Percentiles rank a stretch among this genome's conserved stretches.
Conservation (phyloP, 805 yeast genomes). For the Yueomyces sp. region DNA sequence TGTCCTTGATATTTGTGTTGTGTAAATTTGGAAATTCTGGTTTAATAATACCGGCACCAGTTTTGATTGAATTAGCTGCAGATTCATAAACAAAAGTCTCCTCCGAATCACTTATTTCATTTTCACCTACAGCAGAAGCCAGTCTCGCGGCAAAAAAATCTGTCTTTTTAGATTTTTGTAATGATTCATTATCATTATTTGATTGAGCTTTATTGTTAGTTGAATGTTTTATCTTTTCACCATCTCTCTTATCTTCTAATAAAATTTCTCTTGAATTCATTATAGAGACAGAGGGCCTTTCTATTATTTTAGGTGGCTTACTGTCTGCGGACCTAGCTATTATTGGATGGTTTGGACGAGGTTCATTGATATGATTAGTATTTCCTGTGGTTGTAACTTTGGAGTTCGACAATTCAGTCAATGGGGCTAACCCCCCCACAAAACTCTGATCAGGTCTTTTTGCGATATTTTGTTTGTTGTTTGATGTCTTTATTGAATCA, state of each 20-base stretch:
- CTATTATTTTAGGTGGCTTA: conserved; percentile 9
- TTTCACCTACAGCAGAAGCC: conserved; percentile 89
- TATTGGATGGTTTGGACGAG: neutral
- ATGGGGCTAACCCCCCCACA: too few species aligned
- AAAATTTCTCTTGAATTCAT: conserved; percentile 17
- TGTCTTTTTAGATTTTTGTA: conserved; percentile 45
- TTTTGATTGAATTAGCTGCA: conserved; percentile 22
- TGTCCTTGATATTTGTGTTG: conserved; percentile 1
- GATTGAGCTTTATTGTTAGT: neutral
- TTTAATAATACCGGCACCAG: conserved; percentile 2
- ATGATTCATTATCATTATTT: neutral
- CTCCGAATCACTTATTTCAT: conserved; percentile 74
- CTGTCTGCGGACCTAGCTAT: neutral
- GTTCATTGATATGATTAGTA: too few species aligned
- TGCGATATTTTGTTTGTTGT: too few species aligned
- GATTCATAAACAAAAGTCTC: conserved; percentile 92
- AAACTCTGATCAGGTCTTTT: too few species aligned
- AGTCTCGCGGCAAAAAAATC: conserved; percentile 90
- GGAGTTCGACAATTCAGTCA: too few species aligned
- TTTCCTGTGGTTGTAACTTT: too few species aligned
- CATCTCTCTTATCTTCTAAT: conserved; percentile 7
- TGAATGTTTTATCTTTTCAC: neutral
- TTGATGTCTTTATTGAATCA: too few species aligned
- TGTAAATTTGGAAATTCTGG: neutral
- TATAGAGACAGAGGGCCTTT: conserved; percentile 13